Conservation (phyloP, 208 protist species). For the Kentomonas sorsogonicus region DNA sequence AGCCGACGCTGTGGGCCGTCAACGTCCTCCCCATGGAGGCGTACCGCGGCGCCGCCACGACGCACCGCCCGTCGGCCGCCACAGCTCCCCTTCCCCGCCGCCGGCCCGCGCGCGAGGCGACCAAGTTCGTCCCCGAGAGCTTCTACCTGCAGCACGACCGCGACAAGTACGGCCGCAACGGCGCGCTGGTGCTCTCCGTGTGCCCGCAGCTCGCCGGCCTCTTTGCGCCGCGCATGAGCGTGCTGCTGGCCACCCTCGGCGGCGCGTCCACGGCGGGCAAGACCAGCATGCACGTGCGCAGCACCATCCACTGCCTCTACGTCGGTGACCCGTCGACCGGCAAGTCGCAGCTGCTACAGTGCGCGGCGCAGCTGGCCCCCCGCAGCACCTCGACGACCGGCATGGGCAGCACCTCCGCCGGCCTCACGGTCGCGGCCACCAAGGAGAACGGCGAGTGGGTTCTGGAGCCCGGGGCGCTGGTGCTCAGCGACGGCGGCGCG, state of each 20-base stretch:
- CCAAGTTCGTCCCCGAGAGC: slow-evolving; percentile 66
- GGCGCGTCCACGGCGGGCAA: slow-evolving; percentile 61
- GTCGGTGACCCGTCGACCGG: slow-evolving; percentile 98
- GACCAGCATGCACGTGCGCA: slow-evolving; percentile 59
- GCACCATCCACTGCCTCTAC: slow-evolving; percentile 97
- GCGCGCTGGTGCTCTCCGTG: slow-evolving; percentile 47
- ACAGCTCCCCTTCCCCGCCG: slow-evolving; percentile 15
- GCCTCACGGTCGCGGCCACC: slow-evolving; percentile 84
- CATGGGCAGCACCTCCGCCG: slow-evolving; percentile 89
- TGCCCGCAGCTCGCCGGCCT: slow-evolving; percentile 77
- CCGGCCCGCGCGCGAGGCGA: slow-evolving; percentile 11
- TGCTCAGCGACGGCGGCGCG: slow-evolving; percentile 95
- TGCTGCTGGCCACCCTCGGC: slow-evolving; percentile 69
- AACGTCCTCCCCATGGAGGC: slow-evolving; percentile 77
- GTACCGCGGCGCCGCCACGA: slow-evolving; percentile 46
- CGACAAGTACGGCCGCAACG: slow-evolving; percentile 36
- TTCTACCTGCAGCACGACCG: slow-evolving; percentile 65
- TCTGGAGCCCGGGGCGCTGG: slow-evolving; percentile 94
- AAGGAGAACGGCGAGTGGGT: slow-evolving; percentile 91
- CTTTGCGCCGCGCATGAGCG: slow-evolving; percentile 71
- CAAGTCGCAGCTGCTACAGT: slow-evolving; percentile 92
- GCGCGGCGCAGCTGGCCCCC: slow-evolving; percentile 69
- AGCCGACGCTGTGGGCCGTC: slow-evolving; percentile 73
- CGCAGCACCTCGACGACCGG: slow-evolving; percentile 87
- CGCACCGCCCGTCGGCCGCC: slow-evolving; percentile 12